Evolutionary conservation across 2,329 filamentous ascomycete species (phyloP).

Genomic region (Botrytis aclada): DNA sequence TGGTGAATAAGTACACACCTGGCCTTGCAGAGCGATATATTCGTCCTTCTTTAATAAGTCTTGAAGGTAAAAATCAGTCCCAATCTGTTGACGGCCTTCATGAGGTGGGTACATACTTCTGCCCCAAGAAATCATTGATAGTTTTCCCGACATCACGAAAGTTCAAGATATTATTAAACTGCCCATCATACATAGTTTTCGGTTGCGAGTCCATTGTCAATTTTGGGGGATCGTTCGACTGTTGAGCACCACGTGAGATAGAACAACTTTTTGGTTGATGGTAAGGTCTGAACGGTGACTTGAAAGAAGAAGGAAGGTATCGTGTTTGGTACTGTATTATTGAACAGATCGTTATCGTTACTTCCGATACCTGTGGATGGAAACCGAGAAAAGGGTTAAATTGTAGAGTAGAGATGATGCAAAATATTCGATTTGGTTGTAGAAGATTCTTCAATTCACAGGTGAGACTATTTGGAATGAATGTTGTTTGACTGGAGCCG

Average conservation of each 20-base stretch:
- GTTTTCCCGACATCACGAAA: constrained; percentile 73
- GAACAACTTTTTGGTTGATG: neutral
- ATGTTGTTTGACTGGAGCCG: neutral
- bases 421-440: neutral
- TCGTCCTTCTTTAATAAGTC: constrained; percentile 56
- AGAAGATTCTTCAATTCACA: no score
- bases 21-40: constrained; percentile 67
- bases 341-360: constrained; percentile 5
- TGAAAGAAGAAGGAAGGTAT: neutral
- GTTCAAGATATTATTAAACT: constrained; percentile 63
- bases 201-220: neutral
- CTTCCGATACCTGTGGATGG: neutral
- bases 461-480: neutral
- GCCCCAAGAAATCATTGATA: constrained; percentile 57
- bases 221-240: neutral
- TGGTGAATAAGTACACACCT: constrained; percentile 40
- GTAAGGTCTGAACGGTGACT: neutral
- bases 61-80: constrained; percentile 28
- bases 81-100: neutral
- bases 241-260: neutral
- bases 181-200: constrained; percentile 4
- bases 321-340: neutral
- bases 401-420: neutral
- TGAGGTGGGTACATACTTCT: constrained; percentile 45
- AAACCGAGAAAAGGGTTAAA: neutral